Conservation (phyloP, 805 yeast genomes). For the Jamesozyma hellenica region DNA sequence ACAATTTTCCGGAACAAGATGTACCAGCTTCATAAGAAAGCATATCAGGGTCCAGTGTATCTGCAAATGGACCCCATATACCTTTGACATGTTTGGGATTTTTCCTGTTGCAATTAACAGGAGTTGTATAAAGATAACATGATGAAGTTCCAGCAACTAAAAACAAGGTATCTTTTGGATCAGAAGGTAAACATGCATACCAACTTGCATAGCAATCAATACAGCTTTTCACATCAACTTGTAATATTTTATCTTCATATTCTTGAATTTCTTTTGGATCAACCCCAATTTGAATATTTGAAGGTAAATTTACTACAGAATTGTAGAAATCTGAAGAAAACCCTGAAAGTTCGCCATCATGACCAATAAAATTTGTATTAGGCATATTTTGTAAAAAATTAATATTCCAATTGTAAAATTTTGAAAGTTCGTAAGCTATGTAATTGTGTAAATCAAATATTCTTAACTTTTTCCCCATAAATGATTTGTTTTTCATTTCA, state of each 20-base stretch:
- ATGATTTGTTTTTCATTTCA: not conserved
- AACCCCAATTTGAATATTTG: conserved; percentile 20
- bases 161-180: conserved; percentile 26
- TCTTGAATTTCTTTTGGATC: not conserved
- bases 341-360: conserved; percentile 52
- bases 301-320: conserved; percentile 11
- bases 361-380: conserved; percentile 29
- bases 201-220: conserved; percentile 54
- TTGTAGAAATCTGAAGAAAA: conserved; percentile 32
- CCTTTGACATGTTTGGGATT: conserved; percentile 30
- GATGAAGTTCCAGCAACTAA: conserved; percentile 59
- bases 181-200: conserved; percentile 31
- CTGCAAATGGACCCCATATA: conserved; percentile 52
- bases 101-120: not conserved
- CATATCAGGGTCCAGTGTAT: conserved; percentile 21
- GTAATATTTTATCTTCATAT: conserved; percentile 3
- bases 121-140: conserved; percentile 36
- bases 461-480: conserved; percentile 13
- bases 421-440: conserved; percentile 25
- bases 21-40: conserved; percentile 46
- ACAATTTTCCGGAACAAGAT: conserved; percentile 47
- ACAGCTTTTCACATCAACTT: conserved; percentile 36
- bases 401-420: conserved; percentile 10
- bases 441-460: conserved; percentile 46
- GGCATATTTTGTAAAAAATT: conserved; percentile 2